These are phyloP conservation scores for Xerocomus spinulosus DNA, from an alignment of 768 basidiomycete species.

Conservation along the genomic window DNA sequence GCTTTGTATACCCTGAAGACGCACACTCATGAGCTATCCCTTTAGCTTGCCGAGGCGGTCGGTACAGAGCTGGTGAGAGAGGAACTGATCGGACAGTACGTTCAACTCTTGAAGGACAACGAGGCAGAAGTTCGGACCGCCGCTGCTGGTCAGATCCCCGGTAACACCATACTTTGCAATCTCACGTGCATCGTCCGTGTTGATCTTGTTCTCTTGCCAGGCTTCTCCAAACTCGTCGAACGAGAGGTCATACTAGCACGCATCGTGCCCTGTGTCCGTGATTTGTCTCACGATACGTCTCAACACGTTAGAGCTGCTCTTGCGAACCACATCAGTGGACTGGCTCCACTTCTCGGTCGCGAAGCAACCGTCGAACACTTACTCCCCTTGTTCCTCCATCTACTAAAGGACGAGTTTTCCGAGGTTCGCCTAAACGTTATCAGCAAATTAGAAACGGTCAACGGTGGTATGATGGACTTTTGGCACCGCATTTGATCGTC, in stretches of 20 bases:
- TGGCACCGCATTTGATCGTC: neutral
- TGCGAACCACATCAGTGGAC: slow-evolving; percentile 92
- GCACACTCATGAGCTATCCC: neutral
- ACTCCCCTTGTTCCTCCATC: slow-evolving; percentile 92
- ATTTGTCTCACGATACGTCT: slow-evolving; percentile 87
- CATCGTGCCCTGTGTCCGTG: slow-evolving; percentile 91
- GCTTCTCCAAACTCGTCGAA: slow-evolving; percentile 91
- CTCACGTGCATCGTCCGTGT: neutral
- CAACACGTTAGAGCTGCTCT: slow-evolving; percentile 97
- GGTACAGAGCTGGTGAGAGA: slow-evolving; percentile 88
- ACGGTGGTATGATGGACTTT: slow-evolving; percentile 59
- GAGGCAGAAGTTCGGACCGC: slow-evolving; percentile 98
- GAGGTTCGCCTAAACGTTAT: slow-evolving; percentile 98
- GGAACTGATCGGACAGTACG: slow-evolving; percentile 89
- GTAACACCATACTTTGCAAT: slow-evolving; percentile 38
- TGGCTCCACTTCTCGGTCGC: slow-evolving; percentile 90
- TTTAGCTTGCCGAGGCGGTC: slow-evolving; percentile 86
- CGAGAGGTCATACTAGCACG: slow-evolving; percentile 90
- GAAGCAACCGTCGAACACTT: slow-evolving; percentile 94
- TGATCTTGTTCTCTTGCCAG: slow-evolving; percentile 39
- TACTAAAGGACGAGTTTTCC: slow-evolving; percentile 97
- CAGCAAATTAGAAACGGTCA: slow-evolving; percentile 95
- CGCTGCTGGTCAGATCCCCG: slow-evolving; percentile 93
- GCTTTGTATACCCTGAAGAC: neutral
- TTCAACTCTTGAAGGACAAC: slow-evolving; percentile 92